Evolutionary conservation across 306 rosid genomes (phyloP).

Genomic region (Castanopsis chinensis): DNA sequence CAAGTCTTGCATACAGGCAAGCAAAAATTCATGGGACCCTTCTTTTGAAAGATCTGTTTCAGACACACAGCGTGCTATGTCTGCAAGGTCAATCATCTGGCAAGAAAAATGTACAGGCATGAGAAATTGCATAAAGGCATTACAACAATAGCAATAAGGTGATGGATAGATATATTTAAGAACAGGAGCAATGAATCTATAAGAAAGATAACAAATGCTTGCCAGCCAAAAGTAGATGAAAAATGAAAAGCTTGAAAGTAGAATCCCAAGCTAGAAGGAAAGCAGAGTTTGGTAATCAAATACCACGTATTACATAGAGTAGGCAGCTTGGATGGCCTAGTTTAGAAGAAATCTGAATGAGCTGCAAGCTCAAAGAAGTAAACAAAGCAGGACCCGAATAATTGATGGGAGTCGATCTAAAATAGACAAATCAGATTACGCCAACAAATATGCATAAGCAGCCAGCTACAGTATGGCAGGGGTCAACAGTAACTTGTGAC

Average conservation of each 20-base stretch:
- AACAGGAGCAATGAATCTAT: not conserved
- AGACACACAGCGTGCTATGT: conserved; percentile 3
- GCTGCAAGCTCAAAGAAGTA: not conserved
- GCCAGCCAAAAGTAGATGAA: not conserved
- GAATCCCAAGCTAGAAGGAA: not conserved
- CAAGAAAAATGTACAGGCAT: not conserved
- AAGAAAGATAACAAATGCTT: not conserved
- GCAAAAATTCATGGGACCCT: conserved; percentile 1
- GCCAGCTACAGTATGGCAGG: not conserved
- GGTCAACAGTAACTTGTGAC: not conserved
- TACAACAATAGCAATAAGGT: not conserved
- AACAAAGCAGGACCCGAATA: not conserved
- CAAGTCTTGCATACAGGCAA: conserved; percentile 1
- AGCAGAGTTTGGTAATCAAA: not conserved
- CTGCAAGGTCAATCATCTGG: conserved; percentile 3
- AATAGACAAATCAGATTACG: not conserved
- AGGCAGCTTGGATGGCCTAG: not conserved
- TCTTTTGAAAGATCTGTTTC: conserved; percentile 4
- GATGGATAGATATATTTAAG: not conserved
- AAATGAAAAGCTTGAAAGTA: not conserved
- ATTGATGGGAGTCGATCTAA: not conserved
- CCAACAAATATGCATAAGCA: not conserved
- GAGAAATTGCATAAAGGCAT: not conserved
- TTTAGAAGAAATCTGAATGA: not conserved
- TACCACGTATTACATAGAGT: not conserved